Conservation (phyloP, 192 early-diverging fungal species). For the Podila epigama region DNA sequence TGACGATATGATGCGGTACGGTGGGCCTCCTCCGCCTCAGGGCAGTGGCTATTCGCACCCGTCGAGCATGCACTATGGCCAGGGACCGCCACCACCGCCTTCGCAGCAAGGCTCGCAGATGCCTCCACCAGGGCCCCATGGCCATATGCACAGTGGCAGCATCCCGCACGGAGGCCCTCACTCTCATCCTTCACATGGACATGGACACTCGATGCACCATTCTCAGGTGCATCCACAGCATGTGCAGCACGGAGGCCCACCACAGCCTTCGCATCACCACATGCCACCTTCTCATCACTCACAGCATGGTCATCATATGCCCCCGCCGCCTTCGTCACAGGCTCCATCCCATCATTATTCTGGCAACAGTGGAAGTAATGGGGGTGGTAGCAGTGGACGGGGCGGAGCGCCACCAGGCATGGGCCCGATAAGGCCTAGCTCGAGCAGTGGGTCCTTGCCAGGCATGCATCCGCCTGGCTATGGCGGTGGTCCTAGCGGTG, state of each 20-base stretch:
- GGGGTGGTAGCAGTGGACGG: constrained; percentile 15
- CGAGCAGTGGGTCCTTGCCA: constrained; percentile 23
- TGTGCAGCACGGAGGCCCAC: constrained; percentile 31
- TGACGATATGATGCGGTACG: constrained; percentile 45
- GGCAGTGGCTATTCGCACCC: constrained; percentile 29
- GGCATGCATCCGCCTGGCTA: constrained; percentile 36
- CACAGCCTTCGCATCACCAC: constrained; percentile 38
- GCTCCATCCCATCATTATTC: constrained; percentile 29
- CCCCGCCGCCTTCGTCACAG: constrained; percentile 20
- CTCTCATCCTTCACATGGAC: constrained; percentile 22
- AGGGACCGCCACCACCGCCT: constrained; percentile 22
- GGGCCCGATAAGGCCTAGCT: constrained; percentile 18
- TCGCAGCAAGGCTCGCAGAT: constrained; percentile 8
- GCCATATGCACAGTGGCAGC: constrained; percentile 35
- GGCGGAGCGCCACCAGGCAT: constrained; percentile 12
- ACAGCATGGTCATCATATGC: constrained; percentile 29
- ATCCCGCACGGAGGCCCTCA: constrained; percentile 27
- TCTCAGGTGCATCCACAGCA: constrained; percentile 32
- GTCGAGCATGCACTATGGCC: constrained; percentile 31
- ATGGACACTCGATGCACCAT: constrained; percentile 38
- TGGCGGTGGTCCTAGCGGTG: constrained; percentile 17
- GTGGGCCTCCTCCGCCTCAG: constrained; percentile 35
- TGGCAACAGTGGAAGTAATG: constrained; percentile 8
- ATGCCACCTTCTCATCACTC: constrained; percentile 35
- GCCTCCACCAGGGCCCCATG: constrained; percentile 12